Evolutionary conservation across 2,329 filamentous ascomycete genomes (phyloP), one percentile per base, ranked within the genome.

Genomic region (Pyricularia sp.): DNA sequence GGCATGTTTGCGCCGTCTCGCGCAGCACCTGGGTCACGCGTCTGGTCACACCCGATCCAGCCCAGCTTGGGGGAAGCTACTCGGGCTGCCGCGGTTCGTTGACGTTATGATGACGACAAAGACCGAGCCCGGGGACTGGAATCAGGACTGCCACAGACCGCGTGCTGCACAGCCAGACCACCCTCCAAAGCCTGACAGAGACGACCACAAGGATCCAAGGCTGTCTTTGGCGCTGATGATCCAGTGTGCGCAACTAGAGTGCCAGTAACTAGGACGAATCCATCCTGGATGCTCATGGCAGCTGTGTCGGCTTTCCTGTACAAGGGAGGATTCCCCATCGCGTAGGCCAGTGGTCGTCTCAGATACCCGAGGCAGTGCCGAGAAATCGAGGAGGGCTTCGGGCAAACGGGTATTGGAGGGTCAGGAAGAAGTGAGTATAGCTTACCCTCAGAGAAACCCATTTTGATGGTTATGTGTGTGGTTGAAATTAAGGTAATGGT

Each of bases 391-490:
- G 14, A 14, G 42, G 2, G 11, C 61, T n/a, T 42, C 30, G 17
- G 14, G 6, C 20, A 64, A 58, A 65, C 70, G 71, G 65, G 67
- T 59, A 31, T 72, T 69, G 66, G 71, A 65, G 42, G 67, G 65
- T 28, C 11, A 12, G 4, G 20, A 25, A 64, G 30, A 23, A 11
- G 23, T 50, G 26, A 58, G 65, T 58, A 70, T 58, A 70, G 79
- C 82, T 73, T 81, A 84, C 82, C 82, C 71, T 79, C 75, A 75
- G 78, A 75, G 76, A 78, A 80, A 77, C 73, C 74, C 78, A 82
- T 82, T 77, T 79, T 83, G 77, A 72, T 76, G 77, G 78, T 64
- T 11, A 14, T 31, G 26, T 10, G 58, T 61, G 58, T 61, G n/a
- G n/a, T 25, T 61, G 58, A 25, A 61, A 25, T 61, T 61, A 26